Conservation (phyloP, 2,329 filamentous ascomycete genomes). For the Colletotrichum salicis region DNA sequence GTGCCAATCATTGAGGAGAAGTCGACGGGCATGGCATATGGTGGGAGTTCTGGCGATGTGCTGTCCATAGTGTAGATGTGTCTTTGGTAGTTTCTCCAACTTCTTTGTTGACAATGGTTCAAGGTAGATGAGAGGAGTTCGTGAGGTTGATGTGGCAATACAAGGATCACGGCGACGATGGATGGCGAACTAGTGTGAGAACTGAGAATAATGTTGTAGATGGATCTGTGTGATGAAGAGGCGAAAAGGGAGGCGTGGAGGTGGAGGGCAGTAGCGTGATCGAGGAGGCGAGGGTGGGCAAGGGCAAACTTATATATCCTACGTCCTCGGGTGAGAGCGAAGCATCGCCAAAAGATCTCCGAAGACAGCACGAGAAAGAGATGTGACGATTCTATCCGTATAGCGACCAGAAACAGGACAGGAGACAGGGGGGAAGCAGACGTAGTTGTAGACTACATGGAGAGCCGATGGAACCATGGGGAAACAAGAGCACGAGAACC, state of each 20-base stretch:
- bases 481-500: background rate
- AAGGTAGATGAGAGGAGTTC: background rate
- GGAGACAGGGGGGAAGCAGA: background rate
- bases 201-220: background rate
- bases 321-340: background rate
- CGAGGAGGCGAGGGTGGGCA: conserved; percentile 8
- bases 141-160: background rate
- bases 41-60: conserved; percentile 4
- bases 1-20: conserved; percentile 5
- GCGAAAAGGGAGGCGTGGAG: background rate
- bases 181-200: background rate
- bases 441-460: background rate
- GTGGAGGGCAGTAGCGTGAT: conserved; percentile 9
- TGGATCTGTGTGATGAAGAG: conserved; percentile 13
- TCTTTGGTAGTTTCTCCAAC: background rate
- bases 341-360: conserved; percentile 16
- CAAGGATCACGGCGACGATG: background rate
- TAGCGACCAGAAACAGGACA: background rate
- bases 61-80: conserved; percentile 10
- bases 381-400: background rate
- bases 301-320: conserved; percentile 6
- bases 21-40: conserved; percentile 19
- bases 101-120: background rate
- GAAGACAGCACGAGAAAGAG: conserved; percentile 8
- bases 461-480: conserved; percentile 14